Conservation (phyloP, 164 flowering plant species). For the Berberis vulgaris region DNA sequence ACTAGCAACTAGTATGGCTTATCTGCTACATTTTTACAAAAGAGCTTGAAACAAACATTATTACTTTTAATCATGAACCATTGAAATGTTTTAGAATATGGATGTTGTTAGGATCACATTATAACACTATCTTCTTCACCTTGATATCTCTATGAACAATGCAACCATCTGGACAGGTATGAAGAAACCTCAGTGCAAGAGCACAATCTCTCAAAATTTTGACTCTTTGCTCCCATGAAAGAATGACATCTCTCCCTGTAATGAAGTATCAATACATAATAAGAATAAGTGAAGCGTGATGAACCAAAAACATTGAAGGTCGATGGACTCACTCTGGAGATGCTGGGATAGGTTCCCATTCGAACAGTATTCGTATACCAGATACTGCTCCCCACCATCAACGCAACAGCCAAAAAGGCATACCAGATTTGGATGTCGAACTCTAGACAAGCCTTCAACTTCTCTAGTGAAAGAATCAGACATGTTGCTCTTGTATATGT, state of each 20-base stretch:
- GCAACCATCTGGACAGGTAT: conserved; percentile 48
- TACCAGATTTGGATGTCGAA: conserved; percentile 59
- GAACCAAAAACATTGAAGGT: neutral
- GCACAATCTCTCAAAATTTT: conserved; percentile 62
- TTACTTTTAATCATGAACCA: too few species aligned
- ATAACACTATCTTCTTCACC: conserved; percentile 17
- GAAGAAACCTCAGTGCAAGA: conserved; percentile 53
- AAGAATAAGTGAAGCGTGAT: neutral
- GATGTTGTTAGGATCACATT: neutral
- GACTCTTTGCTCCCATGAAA: conserved; percentile 57
- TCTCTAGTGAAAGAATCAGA: conserved; percentile 53
- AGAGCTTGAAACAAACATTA: too few species aligned
- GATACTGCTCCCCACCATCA: conserved; percentile 50
- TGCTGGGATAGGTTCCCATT: conserved; percentile 61
- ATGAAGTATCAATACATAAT: neutral
- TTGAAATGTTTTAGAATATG: too few species aligned
- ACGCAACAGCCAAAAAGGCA: conserved; percentile 60
- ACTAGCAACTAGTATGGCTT: too few species aligned
- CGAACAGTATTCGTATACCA: conserved; percentile 62
- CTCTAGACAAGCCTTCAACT: conserved; percentile 54
- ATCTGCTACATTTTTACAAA: too few species aligned
- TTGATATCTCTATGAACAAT: conserved; percentile 75
- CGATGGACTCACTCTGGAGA: conserved; percentile 29
- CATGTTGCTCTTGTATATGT: conserved; percentile 36
- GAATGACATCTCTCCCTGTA: conserved; percentile 34